Conservation (phyloP, 495 filamentous ascomycete genomes). For the Hypoxylon fragiforme region DNA sequence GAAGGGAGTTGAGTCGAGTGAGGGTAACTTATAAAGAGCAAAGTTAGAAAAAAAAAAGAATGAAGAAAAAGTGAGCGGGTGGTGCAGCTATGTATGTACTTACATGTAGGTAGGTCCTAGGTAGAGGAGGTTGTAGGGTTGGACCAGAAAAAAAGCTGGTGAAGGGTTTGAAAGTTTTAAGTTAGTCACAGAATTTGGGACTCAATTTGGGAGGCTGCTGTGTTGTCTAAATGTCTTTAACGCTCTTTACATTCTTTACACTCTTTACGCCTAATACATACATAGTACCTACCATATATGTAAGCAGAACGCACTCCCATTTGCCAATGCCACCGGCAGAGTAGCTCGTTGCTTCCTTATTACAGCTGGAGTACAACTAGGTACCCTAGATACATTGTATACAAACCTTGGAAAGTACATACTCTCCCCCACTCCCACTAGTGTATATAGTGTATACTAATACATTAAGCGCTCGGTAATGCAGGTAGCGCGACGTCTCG, state of each 20-base stretch:
- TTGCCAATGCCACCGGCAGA: conserved; percentile 31
- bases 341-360: too few relatives aligned
- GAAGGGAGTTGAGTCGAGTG: conserved; percentile 1
- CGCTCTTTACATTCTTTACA: too few relatives aligned
- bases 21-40: too few relatives aligned
- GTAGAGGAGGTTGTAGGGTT: too few relatives aligned
- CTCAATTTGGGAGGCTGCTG: conserved; percentile 25
- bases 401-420: too few relatives aligned
- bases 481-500: conserved; percentile 23
- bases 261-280: too few relatives aligned
- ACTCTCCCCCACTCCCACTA: background rate
- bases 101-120: too few relatives aligned
- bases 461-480: conserved; percentile 29
- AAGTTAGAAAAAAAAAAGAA: background rate
- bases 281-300: too few relatives aligned
- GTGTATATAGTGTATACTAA: conserved; percentile 22
- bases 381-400: too few relatives aligned
- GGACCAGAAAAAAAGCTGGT: conserved; percentile 5
- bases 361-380: too few relatives aligned
- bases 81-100: too few relatives aligned
- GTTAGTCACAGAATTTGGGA: conserved; percentile 11
- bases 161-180: conserved; percentile 13
- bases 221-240: conserved; percentile 27
- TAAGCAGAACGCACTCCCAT: conserved; percentile 29
- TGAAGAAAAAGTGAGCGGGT: too few relatives aligned